Conservation (phyloP, 768 basidiomycete genomes). For the Podaxis pistillaris region DNA sequence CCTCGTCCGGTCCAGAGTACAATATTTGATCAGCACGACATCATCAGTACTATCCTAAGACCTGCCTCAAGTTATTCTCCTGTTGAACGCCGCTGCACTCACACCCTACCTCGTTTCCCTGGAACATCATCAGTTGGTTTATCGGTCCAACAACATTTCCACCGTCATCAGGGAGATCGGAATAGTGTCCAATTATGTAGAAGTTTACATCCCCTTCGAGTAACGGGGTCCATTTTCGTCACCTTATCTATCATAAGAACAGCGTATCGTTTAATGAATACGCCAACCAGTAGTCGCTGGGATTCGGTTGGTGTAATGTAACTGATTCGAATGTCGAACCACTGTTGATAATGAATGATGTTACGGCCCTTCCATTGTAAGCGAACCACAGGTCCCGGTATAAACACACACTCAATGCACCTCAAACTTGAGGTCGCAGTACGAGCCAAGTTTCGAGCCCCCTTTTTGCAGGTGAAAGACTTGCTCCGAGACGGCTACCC, state of each 20-base stretch:
- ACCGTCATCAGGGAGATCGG: background rate
- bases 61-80: background rate
- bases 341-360: background rate
- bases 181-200: background rate
- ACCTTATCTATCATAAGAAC: background rate
- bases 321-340: too few species aligned
- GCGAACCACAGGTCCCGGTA: background rate
- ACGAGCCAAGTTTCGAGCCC: background rate
- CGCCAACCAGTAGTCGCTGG: background rate
- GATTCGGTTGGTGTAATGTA: background rate
- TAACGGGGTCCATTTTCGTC: background rate
- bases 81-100: background rate
- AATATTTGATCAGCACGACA: background rate
- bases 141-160: background rate
- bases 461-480: background rate
- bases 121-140: background rate
- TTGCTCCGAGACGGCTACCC: slow-evolving; percentile 5
- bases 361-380: background rate
- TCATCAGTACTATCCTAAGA: background rate
- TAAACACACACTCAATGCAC: background rate
- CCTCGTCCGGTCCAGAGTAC: slow-evolving; percentile 9
- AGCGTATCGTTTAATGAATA: background rate
- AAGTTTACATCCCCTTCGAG: background rate
- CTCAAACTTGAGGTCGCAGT: background rate
- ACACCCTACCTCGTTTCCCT: background rate